Evolutionary conservation across 2,329 filamentous ascomycete species (phyloP), one percentile per base, ranked within the genome.

Genomic region (Coniochaeta ligniaria): DNA sequence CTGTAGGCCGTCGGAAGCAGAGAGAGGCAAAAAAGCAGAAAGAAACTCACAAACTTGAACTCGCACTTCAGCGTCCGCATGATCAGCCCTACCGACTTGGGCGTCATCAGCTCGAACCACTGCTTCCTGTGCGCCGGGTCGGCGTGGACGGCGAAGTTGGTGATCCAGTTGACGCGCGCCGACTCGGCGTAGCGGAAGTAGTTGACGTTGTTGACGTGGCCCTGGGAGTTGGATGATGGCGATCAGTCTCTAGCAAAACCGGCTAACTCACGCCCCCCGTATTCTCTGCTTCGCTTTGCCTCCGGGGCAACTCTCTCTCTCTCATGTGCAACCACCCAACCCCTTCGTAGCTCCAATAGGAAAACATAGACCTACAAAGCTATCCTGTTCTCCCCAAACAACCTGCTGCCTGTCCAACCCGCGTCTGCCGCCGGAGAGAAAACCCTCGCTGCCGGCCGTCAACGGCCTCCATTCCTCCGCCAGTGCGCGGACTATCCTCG

Each of bases 161-260:
- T 79, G 28, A 87, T 81, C 88, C 90, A 96, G 68, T 92, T 91
- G 35, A 94, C 83, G 38, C 93, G 83, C 4, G 87, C 87, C 6
- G 88, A 88, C 72, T 97, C 93, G 38, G 92, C 92, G 72, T 91
- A 96, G 63, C 89, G 84, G 66, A 90, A 87, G 73, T 96, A 96
- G 65, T 84, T 85, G 63, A 93, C 87, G 67, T 96, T 96, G 72
- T 96, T 96, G 57, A 96, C 89, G 73, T 96, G 92, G 57, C 86
- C 84, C 86, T 77, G 57, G 8, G 36, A 11, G 26, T 36, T 6
- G 35, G 38, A n/a, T 41, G 38, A 58, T 50, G 2, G 1, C 28
- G 33, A 52, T 59, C 33, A 59, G 57, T 41, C 6, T 59, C 35
- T 36, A 31, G 5, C 22, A 38, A 50, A 17, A n/a, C 31, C 17